Base-by-base conservation (phyloP, 148 eudicot species). In the Nyssa sinensis region DNA sequence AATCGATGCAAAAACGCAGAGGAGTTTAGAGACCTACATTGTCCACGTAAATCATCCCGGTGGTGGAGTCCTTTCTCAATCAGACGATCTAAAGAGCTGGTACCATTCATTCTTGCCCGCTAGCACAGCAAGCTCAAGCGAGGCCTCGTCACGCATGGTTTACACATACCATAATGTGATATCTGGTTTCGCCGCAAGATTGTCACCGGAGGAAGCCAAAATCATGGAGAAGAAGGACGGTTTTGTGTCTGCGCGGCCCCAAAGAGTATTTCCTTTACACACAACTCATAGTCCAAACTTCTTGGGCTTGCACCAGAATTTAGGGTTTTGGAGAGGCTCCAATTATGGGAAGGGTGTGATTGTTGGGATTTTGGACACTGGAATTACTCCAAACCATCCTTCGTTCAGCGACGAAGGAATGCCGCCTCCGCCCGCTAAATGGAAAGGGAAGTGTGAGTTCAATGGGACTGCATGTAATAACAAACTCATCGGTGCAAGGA, bases 401-500 rank as follows among this genome's bases (percentile, higher is more conserved):
- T 85, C 89, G 21, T 88, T 83, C 62, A 74, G 11, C 23, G 89
- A 85, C 33, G 73, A 83, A 5, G 88, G 79, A 0, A 70, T 90
- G 67, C 84, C 77, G 0, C 79, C 88, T 8, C 65, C 86, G 5
- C 89, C 95, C 0, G 6, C 75, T 10, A 81, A 77, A 21, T 88
- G 88, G 84, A 88, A 79, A 47, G 96, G 92, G 23, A n/a, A 60
- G 71, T 88, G 88, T 72, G 73, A 79, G 23, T 17, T 70, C 31
- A 79, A 77, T 5, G 25, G 63, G 3, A 30, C 69, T 1, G 28
- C 60, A 0, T 91, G 96, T 65, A 88, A 91, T 73, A 82, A 82
- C 33, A 91, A 91, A 35, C 62, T 88, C n/a, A 81, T 89, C 5
- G 97, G 93, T 2, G 97, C 81, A 0, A 74, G 92, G 29, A 67